A percentile compares a stretch with the other conserved stretches of the same genome.
Evolutionary conservation across 352 stramenopile genomes (phyloP).

Genomic region (Phytophthora fragariae): DNA sequence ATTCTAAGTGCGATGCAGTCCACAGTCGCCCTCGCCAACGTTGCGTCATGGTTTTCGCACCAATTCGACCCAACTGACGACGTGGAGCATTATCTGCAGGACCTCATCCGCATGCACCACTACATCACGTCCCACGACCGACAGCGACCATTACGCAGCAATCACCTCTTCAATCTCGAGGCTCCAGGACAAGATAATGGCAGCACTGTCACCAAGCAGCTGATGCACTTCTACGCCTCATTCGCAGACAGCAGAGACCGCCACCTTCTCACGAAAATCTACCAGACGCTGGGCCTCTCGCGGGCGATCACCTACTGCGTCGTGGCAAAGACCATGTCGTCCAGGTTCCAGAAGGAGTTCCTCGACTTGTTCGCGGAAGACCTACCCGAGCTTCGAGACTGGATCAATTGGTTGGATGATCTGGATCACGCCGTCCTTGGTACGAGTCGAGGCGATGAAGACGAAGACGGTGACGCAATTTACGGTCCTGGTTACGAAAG

Average conservation of each 20-base stretch:
- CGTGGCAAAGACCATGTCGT: conserved; percentile 45
- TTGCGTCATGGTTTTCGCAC: conserved; percentile 58
- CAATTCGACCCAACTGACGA: conserved; percentile 66
- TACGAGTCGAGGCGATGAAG: conserved; percentile 11
- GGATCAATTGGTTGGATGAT: conserved; percentile 63
- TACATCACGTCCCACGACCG: conserved; percentile 53
- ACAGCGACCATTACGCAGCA: conserved; percentile 32
- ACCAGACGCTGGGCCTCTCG: conserved; percentile 54
- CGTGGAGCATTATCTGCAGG: conserved; percentile 65
- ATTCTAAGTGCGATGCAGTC: conserved; percentile 39
- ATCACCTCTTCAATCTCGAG: conserved; percentile 19
- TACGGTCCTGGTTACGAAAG: conserved; percentile 28
- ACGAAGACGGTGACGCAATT: conserved; percentile 4
- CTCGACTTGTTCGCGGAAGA: conserved; percentile 60
- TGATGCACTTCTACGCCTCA: conserved; percentile 54
- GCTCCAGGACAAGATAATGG: conserved; percentile 6
- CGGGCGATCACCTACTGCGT: conserved; percentile 48
- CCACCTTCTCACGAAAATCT: conserved; percentile 56
- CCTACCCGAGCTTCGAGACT: conserved; percentile 48
- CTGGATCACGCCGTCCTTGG: conserved; percentile 3
- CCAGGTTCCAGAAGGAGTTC: conserved; percentile 65
- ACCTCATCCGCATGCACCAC: conserved; percentile 66
- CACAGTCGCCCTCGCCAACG: conserved; percentile 31
- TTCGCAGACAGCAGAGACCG: conserved; percentile 57
- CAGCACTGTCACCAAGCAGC: conserved; percentile 23